Evolutionary conservation across 1,284 basidiomycete genomes (phyloP).

Genomic region (Ganoderma sinense): DNA sequence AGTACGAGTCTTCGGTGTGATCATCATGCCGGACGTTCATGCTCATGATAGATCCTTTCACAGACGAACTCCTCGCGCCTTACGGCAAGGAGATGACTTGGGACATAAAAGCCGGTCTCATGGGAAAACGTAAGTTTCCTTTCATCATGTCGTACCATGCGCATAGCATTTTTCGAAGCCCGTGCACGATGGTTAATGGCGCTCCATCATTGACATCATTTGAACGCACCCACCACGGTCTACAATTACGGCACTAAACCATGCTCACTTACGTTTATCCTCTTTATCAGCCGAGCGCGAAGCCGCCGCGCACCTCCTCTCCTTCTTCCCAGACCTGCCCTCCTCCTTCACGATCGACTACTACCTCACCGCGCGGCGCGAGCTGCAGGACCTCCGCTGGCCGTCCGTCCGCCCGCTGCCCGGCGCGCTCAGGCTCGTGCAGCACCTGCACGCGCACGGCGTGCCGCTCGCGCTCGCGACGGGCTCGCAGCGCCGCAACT

Average conservation of each 20-base stretch:
- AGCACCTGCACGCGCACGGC: conserved; percentile 67
- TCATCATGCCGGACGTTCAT: no score
- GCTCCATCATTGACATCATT: no score
- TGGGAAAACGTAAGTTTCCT: conserved; percentile 78
- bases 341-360: conserved; percentile 58
- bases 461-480: conserved; percentile 83
- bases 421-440: conserved; percentile 68
- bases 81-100: conserved; percentile 82
- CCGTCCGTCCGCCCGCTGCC: conserved; percentile 72
- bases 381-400: conserved; percentile 69
- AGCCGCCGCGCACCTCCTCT: conserved; percentile 70
- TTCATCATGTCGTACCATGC: background rate
- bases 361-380: conserved; percentile 64
- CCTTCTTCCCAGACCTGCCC: conserved; percentile 75
- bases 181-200: background rate
- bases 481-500: conserved; percentile 70
- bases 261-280: conserved; percentile 5
- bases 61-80: conserved; percentile 75
- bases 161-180: background rate
- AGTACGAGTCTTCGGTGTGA: conserved; percentile 49
- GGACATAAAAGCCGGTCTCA: conserved; percentile 84
- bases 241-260: background rate
- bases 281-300: conserved; percentile 64
- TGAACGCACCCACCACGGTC: background rate
- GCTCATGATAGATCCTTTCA: background rate